Base-by-base conservation (phyloP, 768 basidiomycete species). In the Rhodotorula sphaerocarpa region DNA sequence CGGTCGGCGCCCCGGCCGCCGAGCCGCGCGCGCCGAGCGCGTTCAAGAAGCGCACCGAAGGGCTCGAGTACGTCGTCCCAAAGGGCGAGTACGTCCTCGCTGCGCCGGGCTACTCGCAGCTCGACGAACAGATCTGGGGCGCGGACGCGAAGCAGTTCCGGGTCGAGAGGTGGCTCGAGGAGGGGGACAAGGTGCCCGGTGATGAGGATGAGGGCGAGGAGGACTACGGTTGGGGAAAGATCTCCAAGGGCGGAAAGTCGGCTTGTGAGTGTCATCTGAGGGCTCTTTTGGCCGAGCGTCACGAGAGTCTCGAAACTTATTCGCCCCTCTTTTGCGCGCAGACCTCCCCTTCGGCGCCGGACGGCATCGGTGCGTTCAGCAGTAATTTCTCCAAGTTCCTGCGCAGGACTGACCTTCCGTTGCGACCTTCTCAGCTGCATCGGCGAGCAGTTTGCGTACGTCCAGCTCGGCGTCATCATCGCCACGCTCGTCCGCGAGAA, bases 271-370 rank as follows among this genome's bases (percentile, higher is more conserved):
- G 20, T 43, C 27, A 7, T 33, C 42, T n/a, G 18, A 33, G 28
- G 14, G 10, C n/a, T 23, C 15, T 21, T 20, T 5, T 43, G 21
- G 7, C 10, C 14, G 15, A 20, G 36, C 36, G 21, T 25, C 45
- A 2, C 36, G 36, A 9, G 36, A 9, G 36, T 10, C 10, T 39
- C 36, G 36, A 39, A 16, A 39, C 31, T n/a, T 12, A 39, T 23
- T 5, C 14, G 33, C 27, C 20, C 3, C 4, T 20, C 39, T 3
- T 18, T 4, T 7, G 10, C 25, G 5, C 18, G 14, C 89, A 52
- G 96, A 97, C 75, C 88, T 95, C 74, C 95, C 95, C 3, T 99
- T 99, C 72, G 95, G 95, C 65, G 93, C 95, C 55, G 95, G 95
- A 14, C 51, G 71, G 23, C 61, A 67, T 34, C 55, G 59, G 45